Percentiles rank a stretch among this genome's conserved stretches.
These are phyloP conservation scores for Pulveroboletus ridleyi DNA, from an alignment of 1,284 basidiomycete genomes.

Conservation along the genomic window DNA sequence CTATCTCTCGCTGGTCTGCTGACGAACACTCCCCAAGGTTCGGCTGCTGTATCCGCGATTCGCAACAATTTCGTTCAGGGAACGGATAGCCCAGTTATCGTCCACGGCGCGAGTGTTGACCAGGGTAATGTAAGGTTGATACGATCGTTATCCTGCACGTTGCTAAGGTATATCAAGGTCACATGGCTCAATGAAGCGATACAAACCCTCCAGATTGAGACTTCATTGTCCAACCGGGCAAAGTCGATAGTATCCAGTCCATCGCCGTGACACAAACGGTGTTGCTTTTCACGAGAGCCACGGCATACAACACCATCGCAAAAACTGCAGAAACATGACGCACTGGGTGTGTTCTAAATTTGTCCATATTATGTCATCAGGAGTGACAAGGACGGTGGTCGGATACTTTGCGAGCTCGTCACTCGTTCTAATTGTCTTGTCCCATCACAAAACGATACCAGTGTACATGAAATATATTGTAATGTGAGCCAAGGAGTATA, in stretches of 20 bases:
- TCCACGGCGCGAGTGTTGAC: slow-evolving; percentile 71
- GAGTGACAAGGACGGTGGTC: too few species aligned
- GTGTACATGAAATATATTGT: too few species aligned
- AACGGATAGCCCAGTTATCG: slow-evolving; percentile 63
- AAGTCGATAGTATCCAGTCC: slow-evolving; percentile 69
- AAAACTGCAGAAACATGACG: too few species aligned
- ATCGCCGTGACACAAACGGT: slow-evolving; percentile 70
- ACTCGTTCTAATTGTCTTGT: too few species aligned
- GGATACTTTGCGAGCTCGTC: too few species aligned
- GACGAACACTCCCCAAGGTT: slow-evolving; percentile 54
- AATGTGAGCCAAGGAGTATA: too few species aligned
- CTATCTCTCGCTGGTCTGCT: slow-evolving; percentile 71
- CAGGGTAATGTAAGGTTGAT: slow-evolving; percentile 54
- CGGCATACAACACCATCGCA: slow-evolving; percentile 60
- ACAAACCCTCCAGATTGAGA: slow-evolving; percentile 64
- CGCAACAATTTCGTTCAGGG: slow-evolving; percentile 83
- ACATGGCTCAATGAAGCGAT: slow-evolving; percentile 83
- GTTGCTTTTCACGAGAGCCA: slow-evolving; percentile 62
- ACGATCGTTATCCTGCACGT: neutral
- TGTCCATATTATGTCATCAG: too few species aligned
- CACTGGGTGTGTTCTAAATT: too few species aligned
- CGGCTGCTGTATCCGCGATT: slow-evolving; percentile 68
- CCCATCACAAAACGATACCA: too few species aligned
- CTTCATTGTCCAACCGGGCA: slow-evolving; percentile 71
- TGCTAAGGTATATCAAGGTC: slow-evolving; percentile 47